Evolutionary conservation across 2,329 filamentous ascomycete species (phyloP).

Genomic region (Claviceps digitariae): DNA sequence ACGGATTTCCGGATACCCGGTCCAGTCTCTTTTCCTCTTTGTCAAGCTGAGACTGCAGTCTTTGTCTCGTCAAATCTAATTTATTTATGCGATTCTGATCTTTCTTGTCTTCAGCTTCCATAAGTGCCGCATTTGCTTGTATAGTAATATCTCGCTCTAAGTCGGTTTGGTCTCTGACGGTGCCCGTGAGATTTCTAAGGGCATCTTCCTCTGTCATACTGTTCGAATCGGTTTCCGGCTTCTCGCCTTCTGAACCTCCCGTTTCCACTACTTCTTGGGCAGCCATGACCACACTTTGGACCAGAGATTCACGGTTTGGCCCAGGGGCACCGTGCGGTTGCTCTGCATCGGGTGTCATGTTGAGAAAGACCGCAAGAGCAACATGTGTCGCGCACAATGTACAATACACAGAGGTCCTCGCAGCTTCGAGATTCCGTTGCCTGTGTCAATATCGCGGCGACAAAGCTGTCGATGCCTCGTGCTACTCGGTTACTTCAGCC

Average conservation of each 20-base stretch:
- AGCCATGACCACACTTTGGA: slow-evolving; percentile 18
- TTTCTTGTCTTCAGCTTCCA: slow-evolving; percentile 48
- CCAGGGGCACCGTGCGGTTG: slow-evolving; percentile 9
- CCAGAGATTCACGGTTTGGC: slow-evolving; percentile 14
- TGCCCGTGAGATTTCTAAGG: slow-evolving; percentile 49
- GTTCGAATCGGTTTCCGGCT: slow-evolving; percentile 11
- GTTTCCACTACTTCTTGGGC: slow-evolving; percentile 12
- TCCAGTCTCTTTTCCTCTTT: slow-evolving; percentile 35
- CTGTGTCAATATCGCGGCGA: not conserved
- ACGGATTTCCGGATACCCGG: slow-evolving; percentile 28
- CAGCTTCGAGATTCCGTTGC: not conserved
- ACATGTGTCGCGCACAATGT: not conserved
- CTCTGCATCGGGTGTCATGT: slow-evolving; percentile 16
- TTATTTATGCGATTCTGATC: slow-evolving; percentile 50
- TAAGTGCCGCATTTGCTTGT: slow-evolving; percentile 45
- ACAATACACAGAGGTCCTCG: not conserved
- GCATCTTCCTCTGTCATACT: slow-evolving; percentile 44
- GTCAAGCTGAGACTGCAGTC: slow-evolving; percentile 51
- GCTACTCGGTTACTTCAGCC: not conserved
- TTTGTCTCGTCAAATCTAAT: slow-evolving; percentile 37
- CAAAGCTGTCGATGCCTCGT: not conserved
- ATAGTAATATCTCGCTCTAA: slow-evolving; percentile 72
- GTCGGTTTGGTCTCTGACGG: slow-evolving; percentile 76
- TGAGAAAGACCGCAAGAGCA: not conserved
- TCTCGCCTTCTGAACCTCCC: slow-evolving; percentile 3